Base-by-base conservation (phyloP, 495 filamentous ascomycete species). In the Aspergillus nanangensis region DNA sequence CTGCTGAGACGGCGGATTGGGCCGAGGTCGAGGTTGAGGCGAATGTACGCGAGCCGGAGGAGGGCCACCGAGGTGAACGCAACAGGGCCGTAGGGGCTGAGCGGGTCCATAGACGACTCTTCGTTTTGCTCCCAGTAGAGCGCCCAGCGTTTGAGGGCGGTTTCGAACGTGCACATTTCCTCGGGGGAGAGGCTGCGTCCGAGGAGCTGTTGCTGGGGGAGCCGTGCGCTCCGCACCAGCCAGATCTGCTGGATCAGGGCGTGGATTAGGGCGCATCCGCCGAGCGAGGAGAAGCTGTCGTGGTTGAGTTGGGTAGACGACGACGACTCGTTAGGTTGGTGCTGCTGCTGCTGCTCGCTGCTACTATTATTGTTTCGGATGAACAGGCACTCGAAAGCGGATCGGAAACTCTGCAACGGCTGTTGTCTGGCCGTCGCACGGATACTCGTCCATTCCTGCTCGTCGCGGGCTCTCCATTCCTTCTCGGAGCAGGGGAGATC, bases 181-280 rank as follows among this genome's bases (percentile, higher is more conserved):
- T 78, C 67, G 2, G 71, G 64, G 10, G 72, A 75, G 17, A 81
- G 51, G 1, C 74, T 71, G 19, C 73, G 58, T 21, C 66, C 56
- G 2, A 66, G 69, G 21, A 73, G 77, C n/a, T n/a, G n/a, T n/a
- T n/a, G 0, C 67, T 58, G 0, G 74, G 54, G 0, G 72, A 31
- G 41, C 0, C 72, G 76, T 3, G 79, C 75, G 48, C 86, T 79
- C 38, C 81, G 83, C 24, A 82, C 67, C n/a, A 84, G 45, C 60
- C 80, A 87, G 21, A 88, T 85, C 35, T 84, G 78, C 50, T 88
- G 84, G 13, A 86, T 72, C 39, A 88, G 61, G 0, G 81, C 83
- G 50, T 84, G 78, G 27, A 88, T 84, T 3, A 87, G 72, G 4
- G 82, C 73, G 48, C 86, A 86, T 48, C 81, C 81, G n/a, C 82